These are phyloP conservation scores for Zalaria obscura DNA, from an alignment of 2,329 filamentous ascomycete genomes.

Conservation along the genomic window DNA sequence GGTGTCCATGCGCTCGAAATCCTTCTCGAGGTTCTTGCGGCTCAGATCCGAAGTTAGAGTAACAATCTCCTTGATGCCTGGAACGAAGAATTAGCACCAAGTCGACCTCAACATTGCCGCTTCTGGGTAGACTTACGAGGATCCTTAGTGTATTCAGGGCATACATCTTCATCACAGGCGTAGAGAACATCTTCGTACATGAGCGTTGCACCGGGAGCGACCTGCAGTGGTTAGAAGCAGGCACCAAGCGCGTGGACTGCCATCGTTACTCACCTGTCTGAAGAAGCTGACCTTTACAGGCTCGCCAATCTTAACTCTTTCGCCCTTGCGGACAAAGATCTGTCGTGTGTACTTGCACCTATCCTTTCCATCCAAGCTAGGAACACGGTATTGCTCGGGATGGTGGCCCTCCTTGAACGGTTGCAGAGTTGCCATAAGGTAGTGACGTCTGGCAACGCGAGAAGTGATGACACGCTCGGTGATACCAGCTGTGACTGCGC, in stretches of 20 bases:
- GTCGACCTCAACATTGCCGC: background rate
- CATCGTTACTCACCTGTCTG: conserved; percentile 43
- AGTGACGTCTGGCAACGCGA: conserved; percentile 91
- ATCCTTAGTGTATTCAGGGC: conserved; percentile 98
- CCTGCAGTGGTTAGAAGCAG: conserved; percentile 18
- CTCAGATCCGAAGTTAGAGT: conserved; percentile 94
- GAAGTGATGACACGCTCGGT: conserved; percentile 94
- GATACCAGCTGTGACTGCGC: conserved; percentile 93
- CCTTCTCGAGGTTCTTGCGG: conserved; percentile 96
- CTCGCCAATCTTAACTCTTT: conserved; percentile 97
- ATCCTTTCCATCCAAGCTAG: conserved; percentile 90
- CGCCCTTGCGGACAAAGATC: conserved; percentile 97
- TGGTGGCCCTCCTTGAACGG: conserved; percentile 99
- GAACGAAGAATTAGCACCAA: conserved; percentile 13
- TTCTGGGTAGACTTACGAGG: conserved; percentile 59
- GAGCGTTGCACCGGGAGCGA: conserved; percentile 87
- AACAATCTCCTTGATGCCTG: conserved; percentile 97
- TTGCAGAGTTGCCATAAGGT: conserved; percentile 97
- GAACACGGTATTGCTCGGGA: conserved; percentile 93
- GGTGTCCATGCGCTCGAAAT: conserved; percentile 98
- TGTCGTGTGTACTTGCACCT: conserved; percentile 97
- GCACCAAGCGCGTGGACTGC: too few species aligned
- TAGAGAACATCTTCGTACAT: conserved; percentile 99
- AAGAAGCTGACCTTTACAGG: conserved; percentile 98
- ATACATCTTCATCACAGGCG: conserved; percentile 94